These are phyloP conservation scores for Malus hybrid DNA, from an alignment of 331 rosid species.

Conservation along the genomic window DNA sequence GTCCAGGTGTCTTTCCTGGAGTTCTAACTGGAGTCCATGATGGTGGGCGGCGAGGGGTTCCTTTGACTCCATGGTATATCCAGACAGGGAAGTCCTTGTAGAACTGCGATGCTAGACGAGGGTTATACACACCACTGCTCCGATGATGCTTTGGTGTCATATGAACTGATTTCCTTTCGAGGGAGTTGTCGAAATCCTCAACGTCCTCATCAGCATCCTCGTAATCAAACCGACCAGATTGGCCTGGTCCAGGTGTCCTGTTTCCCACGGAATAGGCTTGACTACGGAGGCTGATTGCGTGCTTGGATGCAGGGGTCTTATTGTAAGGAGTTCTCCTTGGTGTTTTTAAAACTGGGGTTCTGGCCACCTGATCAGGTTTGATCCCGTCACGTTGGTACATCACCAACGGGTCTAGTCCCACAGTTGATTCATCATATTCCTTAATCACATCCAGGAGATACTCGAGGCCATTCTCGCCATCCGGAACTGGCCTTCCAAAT, in stretches of 20 bases:
- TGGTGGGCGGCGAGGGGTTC: slow-evolving; percentile 65
- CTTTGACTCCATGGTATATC: slow-evolving; percentile 68
- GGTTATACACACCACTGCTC: slow-evolving; percentile 40
- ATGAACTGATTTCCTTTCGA: slow-evolving; percentile 48
- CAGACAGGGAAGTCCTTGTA: slow-evolving; percentile 73
- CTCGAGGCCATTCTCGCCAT: slow-evolving; percentile 64
- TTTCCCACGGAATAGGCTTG: slow-evolving; percentile 42
- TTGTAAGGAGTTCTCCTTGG: slow-evolving; percentile 35
- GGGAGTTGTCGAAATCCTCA: slow-evolving; percentile 55
- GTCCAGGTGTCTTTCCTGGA: slow-evolving; percentile 19
- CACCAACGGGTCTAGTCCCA: slow-evolving; percentile 75
- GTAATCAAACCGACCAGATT: slow-evolving; percentile 23
- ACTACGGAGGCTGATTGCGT: slow-evolving; percentile 47
- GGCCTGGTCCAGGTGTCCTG: slow-evolving; percentile 30
- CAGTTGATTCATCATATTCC: slow-evolving; percentile 76
- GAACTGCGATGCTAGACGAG: slow-evolving; percentile 78
- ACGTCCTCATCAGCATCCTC: slow-evolving; percentile 30
- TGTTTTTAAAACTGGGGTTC: slow-evolving; percentile 44
- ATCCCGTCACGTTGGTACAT: slow-evolving; percentile 56
- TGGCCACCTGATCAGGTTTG: slow-evolving; percentile 54
- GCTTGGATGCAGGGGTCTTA: slow-evolving; percentile 38
- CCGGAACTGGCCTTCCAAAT: slow-evolving; percentile 85
- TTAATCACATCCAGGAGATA: slow-evolving; percentile 72
- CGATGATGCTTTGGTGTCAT: slow-evolving; percentile 33
- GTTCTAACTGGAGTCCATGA: slow-evolving; percentile 89